Evolutionary conservation across 1,284 basidiomycete species (phyloP), one percentile per base, ranked within the genome.

Genomic region (Rhodotorula mucilaginosa): DNA sequence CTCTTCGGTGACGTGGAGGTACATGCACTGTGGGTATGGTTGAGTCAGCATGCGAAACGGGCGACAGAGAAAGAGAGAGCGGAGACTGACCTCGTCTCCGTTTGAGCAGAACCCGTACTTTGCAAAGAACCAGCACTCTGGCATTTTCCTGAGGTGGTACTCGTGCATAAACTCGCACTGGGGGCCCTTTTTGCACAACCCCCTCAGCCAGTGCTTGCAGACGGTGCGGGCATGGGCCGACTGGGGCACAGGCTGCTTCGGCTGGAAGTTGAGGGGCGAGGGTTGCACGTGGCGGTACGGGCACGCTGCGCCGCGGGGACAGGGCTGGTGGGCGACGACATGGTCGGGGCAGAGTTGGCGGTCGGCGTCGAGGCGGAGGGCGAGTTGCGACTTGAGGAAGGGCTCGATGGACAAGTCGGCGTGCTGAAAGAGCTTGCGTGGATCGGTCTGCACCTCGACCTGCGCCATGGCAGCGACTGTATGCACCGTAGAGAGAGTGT

Each of bases 121-220:
- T 70, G 93, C 93, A 81, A 89, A 99, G 93, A 95, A 98, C 87
- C 95, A 93, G 81, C 97, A 99, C 81, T 97, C 93, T n/a, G 97
- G 97, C 93, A 99, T 99, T 69, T 93, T 90, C 3, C 96, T 85
- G 71, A 99, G 86, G 81, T 99, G 97, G 84, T 97, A 99, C 83
- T 99, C 97, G 83, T 99, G 97, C 80, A 99, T 86, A 82, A 99
- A 99, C 83, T 99, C 97, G 84, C 97, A 99, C 58, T 90, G 89
- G 80, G 97, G 92, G 69, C 94, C 96, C 82, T 99, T 99, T 84
- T 99, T 99, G 84, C 97, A 99, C 56, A 99, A 85, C 44, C 97
- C 97, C 72, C 97, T 88, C 48, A 99, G 88, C 92, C 96, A 99
- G 83, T 99, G 97, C 84, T 99, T 99, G 84, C 97, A 99, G n/a